phyloP scores from a whole-genome alignment of 805 yeast genomes.

The Ogataea philodendri region DNA sequence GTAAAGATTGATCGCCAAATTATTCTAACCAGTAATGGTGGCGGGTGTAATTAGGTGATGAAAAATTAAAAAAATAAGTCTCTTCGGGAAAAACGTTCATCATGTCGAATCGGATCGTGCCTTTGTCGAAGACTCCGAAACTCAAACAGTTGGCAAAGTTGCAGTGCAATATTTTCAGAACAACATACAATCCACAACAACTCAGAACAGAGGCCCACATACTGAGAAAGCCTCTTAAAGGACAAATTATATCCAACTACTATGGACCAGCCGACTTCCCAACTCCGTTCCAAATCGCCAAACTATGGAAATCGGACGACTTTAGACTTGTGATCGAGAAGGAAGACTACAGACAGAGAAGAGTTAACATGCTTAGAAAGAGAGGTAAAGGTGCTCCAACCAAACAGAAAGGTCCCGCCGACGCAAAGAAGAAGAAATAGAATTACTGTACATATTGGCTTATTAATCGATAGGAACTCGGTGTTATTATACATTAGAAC shows the following conservation, averaged over 20 bases:
- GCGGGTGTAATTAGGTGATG: slow-evolving; percentile 11
- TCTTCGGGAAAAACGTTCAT: neutral
- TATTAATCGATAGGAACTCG: neutral
- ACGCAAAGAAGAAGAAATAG: slow-evolving; percentile 42
- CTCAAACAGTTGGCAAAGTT: slow-evolving; percentile 56
- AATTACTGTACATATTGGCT: slow-evolving; percentile 14
- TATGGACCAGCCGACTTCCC: slow-evolving; percentile 75
- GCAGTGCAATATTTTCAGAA: slow-evolving; percentile 65
- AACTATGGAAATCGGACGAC: slow-evolving; percentile 25
- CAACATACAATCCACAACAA: slow-evolving; percentile 63
- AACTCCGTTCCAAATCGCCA: slow-evolving; percentile 41
- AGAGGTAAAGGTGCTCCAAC: slow-evolving; percentile 89
- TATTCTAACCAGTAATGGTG: too few relatives aligned
- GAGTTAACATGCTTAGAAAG: slow-evolving; percentile 66
- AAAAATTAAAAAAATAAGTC: slow-evolving; percentile 14
- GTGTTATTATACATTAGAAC: slow-evolving; percentile 24
- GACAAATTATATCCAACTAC: slow-evolving; percentile 66
- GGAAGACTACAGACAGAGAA: slow-evolving; percentile 65
- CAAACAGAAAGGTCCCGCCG: slow-evolving; percentile 54
- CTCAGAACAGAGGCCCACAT: slow-evolving; percentile 73
- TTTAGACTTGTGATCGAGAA: slow-evolving; percentile 58
- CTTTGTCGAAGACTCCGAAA: slow-evolving; percentile 43
- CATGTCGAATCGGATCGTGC: slow-evolving; percentile 10
- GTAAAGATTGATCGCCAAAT: too few relatives aligned
- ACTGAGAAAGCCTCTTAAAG: slow-evolving; percentile 64